Percentiles rank a stretch among this genome's conserved stretches.
Evolutionary conservation across 768 basidiomycete genomes (phyloP).

Genomic region (Trametopsis cervina): DNA sequence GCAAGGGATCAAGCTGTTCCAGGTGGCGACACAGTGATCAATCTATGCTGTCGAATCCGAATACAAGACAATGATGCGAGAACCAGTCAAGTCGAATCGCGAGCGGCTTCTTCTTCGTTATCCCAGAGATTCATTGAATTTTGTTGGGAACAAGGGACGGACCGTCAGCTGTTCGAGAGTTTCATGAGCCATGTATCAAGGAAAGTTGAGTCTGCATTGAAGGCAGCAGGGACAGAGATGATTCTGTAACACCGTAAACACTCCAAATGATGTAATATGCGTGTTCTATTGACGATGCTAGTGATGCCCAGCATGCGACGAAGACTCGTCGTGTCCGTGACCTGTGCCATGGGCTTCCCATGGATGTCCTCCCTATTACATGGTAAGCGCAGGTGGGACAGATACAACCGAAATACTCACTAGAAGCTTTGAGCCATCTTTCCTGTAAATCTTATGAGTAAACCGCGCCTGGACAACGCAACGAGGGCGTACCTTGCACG

Average conservation of each 20-base stretch:
- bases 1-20: constrained; percentile 4
- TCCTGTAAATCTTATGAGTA: constrained; percentile 21
- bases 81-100: too few species aligned
- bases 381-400: not conserved
- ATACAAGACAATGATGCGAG: too few species aligned
- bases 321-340: constrained; percentile 34
- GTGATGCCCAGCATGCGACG: constrained; percentile 31
- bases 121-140: constrained; percentile 33
- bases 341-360: constrained; percentile 58
- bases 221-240: not conserved
- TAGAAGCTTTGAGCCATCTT: constrained; percentile 31
- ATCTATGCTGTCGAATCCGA: constrained; percentile 21
- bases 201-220: constrained; percentile 29
- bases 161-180: constrained; percentile 55
- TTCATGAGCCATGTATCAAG: constrained; percentile 60
- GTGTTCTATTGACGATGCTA: constrained; percentile 17
- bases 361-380: constrained; percentile 39
- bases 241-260: not conserved
- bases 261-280: not conserved
- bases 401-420: constrained; percentile 15
- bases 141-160: constrained; percentile 57
- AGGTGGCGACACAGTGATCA: not conserved
- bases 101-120: too few species aligned
- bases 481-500: constrained; percentile 66
- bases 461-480: not conserved